Conservation (phyloP, 805 yeast species). For the Geotrichum ghanense region DNA sequence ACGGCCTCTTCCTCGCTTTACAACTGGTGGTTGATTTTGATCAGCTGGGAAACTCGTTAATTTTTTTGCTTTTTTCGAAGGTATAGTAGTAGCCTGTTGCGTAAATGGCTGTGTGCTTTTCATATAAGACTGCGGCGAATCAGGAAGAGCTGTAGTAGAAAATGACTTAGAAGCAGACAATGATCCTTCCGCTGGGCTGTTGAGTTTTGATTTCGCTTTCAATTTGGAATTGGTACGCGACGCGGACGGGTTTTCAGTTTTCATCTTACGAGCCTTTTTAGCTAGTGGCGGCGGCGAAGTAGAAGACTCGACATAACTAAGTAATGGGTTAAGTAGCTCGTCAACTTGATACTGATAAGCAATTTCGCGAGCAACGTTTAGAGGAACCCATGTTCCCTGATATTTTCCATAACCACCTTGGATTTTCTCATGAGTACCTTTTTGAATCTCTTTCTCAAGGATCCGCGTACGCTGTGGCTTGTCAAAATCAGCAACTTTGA, state of each 20-base stretch:
- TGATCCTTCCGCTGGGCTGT: conserved; percentile 2
- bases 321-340: conserved; percentile 50
- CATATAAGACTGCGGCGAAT: conserved; percentile 6
- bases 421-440: conserved; percentile 79
- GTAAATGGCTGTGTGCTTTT: conserved; percentile 3
- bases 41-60: conserved; percentile 6
- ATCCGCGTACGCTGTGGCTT: conserved; percentile 90
- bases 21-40: neutral
- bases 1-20: conserved; percentile 11
- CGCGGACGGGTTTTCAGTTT: conserved; percentile 13
- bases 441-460: conserved; percentile 86
- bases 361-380: conserved; percentile 57
- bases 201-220: neutral
- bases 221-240: conserved; percentile 1
- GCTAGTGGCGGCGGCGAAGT: conserved; percentile 61
- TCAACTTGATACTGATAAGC: conserved; percentile 56
- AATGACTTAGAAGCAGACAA: conserved; percentile 5
- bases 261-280: conserved; percentile 28
- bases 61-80: conserved; percentile 20
- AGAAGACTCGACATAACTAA: conserved; percentile 41
- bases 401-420: conserved; percentile 97
- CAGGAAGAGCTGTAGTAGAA: conserved; percentile 10
- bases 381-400: conserved; percentile 96
- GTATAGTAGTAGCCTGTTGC: conserved; percentile 6
- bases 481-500: conserved; percentile 88